Conservation (phyloP, 2,329 filamentous ascomycete species). For the Colletotrichum sansevieriae region DNA sequence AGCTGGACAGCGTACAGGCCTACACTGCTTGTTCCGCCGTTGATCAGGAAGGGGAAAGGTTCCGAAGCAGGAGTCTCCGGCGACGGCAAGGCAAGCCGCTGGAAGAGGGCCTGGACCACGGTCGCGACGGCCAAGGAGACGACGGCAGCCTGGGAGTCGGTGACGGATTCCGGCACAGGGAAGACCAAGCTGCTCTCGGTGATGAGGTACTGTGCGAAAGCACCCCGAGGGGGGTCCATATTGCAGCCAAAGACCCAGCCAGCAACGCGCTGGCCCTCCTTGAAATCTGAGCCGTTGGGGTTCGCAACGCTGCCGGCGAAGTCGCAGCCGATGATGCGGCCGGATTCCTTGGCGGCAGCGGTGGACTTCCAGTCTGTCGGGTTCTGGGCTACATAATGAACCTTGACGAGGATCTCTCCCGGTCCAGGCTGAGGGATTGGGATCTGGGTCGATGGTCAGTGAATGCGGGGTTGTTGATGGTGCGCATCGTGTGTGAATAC, state of each 20-base stretch:
- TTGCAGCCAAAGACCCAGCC: conserved; percentile 50
- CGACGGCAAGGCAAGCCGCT: conserved; percentile 28
- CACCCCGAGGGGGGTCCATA: conserved; percentile 37
- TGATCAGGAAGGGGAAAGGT: conserved; percentile 44
- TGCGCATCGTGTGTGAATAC: background rate
- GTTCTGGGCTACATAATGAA: conserved; percentile 51
- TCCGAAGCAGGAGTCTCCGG: conserved; percentile 15
- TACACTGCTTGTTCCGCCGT: conserved; percentile 46
- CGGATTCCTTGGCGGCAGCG: conserved; percentile 36
- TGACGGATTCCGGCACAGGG: conserved; percentile 21
- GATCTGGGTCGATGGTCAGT: conserved; percentile 29
- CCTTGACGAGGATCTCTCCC: conserved; percentile 51
- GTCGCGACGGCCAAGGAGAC: conserved; percentile 34
- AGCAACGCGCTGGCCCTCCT: conserved; percentile 50
- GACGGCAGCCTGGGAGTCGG: conserved; percentile 31
- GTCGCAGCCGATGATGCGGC: conserved; percentile 50
- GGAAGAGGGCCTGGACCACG: conserved; percentile 35
- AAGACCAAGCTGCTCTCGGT: conserved; percentile 38
- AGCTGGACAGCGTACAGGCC: conserved; percentile 40
- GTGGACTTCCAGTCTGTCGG: conserved; percentile 52
- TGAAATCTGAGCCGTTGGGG: conserved; percentile 48
- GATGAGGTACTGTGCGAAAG: conserved; percentile 39
- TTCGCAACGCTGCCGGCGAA: conserved; percentile 51
- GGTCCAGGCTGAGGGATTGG: conserved; percentile 47
- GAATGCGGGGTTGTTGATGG: background rate